A percentile compares a stretch with the other conserved stretches of the same genome.
Evolutionary conservation across 148 eudicot species (phyloP).

Genomic region (Fallopia convolvulus): DNA sequence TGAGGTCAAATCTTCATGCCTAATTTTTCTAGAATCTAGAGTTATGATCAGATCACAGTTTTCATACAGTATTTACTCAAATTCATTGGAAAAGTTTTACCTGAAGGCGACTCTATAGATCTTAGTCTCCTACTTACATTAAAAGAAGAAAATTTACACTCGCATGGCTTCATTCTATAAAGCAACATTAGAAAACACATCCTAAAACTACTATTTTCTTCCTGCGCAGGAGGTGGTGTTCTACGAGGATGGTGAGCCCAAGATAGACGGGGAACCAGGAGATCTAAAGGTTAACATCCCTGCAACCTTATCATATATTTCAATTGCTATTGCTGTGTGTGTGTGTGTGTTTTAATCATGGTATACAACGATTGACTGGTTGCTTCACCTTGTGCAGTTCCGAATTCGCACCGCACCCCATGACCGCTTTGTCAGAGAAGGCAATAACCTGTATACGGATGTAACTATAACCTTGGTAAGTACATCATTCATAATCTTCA

Average conservation of each 20-base stretch:
- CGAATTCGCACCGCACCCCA: slow-evolving; percentile 90
- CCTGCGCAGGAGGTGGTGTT: slow-evolving; percentile 67
- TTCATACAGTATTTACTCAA: neutral
- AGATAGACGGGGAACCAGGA: slow-evolving; percentile 89
- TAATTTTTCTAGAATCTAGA: neutral
- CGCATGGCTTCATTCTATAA: neutral
- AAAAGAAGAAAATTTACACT: neutral
- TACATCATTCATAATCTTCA: neutral
- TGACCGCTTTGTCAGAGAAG: slow-evolving; percentile 77
- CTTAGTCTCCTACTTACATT: neutral
- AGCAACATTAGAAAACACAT: neutral
- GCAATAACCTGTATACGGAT: slow-evolving; percentile 73
- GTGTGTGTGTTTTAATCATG: neutral
- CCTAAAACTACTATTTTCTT: neutral
- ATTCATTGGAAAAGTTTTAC: neutral
- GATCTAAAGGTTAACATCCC: slow-evolving; percentile 57
- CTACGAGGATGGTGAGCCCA: slow-evolving; percentile 94
- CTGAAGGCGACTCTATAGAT: neutral
- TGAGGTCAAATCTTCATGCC: neutral
- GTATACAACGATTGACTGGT: neutral
- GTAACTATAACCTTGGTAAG: slow-evolving; percentile 81
- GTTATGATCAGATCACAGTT: neutral
- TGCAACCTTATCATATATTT: neutral
- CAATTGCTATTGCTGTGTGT: too few species aligned
- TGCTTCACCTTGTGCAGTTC: slow-evolving; percentile 38